A percentile compares a stretch with the other conserved stretches of the same genome.
These are phyloP conservation scores for Tolypocladium pustulatum DNA, from an alignment of 2,329 filamentous ascomycete genomes.

Conservation along the genomic window DNA sequence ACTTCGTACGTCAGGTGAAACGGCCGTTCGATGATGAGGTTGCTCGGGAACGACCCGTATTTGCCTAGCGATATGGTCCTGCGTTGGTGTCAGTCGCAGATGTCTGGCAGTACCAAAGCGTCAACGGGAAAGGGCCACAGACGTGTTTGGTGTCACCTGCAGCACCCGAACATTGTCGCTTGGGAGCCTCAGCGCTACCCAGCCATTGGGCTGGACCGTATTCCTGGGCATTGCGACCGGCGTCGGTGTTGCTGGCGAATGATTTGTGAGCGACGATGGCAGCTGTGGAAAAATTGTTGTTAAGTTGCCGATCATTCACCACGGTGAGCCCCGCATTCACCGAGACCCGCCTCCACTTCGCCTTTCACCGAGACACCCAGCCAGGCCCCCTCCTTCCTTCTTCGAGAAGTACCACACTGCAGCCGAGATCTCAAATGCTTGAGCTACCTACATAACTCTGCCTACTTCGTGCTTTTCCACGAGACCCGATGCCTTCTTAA, in stretches of 20 bases:
- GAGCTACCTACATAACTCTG: no score
- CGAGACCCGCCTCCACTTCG: not conserved
- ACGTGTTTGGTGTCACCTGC: slow-evolving; percentile 52
- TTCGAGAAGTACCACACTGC: no score
- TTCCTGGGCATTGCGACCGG: slow-evolving; percentile 16
- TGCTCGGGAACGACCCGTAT: slow-evolving; percentile 83
- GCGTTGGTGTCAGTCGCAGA: slow-evolving; percentile 15
- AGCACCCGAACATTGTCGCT: slow-evolving; percentile 47
- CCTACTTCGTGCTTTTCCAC: no score
- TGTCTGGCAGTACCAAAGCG: not conserved
- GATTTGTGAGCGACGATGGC: not conserved
- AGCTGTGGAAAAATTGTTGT: slow-evolving; percentile 5
- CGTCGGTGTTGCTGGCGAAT: not conserved
- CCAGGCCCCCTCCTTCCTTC: no score
- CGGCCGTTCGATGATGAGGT: slow-evolving; percentile 82
- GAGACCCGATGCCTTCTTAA: not conserved
- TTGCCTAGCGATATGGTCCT: slow-evolving; percentile 85
- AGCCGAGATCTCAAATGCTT: no score
- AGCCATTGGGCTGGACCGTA: slow-evolving; percentile 41
- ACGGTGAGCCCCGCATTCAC: slow-evolving; percentile 19
- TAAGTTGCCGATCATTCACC: slow-evolving; percentile 9
- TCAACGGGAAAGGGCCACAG: slow-evolving; percentile 8
- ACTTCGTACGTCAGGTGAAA: slow-evolving; percentile 90
- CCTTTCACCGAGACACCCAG: slow-evolving; percentile 5
- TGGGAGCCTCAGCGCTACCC: slow-evolving; percentile 49